Conservation (phyloP, 2,329 filamentous ascomycete species). For the Aschersonia sp. region DNA sequence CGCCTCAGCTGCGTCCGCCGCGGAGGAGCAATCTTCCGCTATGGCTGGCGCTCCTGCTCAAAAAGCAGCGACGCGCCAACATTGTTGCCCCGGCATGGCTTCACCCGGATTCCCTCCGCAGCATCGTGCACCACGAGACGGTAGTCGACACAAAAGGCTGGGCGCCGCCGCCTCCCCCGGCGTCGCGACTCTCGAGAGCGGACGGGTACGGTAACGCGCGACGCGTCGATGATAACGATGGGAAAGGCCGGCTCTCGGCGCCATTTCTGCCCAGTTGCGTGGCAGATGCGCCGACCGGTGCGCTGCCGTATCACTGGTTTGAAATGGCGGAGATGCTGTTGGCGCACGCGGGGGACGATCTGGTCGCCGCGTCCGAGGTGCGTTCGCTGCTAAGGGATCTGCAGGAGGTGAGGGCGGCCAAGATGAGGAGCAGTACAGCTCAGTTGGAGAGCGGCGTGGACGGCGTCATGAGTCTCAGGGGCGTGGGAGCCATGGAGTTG, state of each 20-base stretch:
- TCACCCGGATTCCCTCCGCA: slow-evolving; percentile 55
- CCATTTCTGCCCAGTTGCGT: slow-evolving; percentile 72
- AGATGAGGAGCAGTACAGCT: slow-evolving; percentile 63
- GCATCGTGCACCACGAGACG: slow-evolving; percentile 71
- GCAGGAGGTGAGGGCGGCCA: slow-evolving; percentile 76
- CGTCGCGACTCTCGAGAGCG: slow-evolving; percentile 23
- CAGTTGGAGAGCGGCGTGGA: slow-evolving; percentile 56
- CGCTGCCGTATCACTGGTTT: slow-evolving; percentile 88
- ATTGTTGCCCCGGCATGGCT: slow-evolving; percentile 88
- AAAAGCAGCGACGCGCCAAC: slow-evolving; percentile 85
- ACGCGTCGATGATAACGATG: slow-evolving; percentile 13
- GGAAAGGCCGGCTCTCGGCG: slow-evolving; percentile 36
- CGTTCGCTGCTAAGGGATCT: slow-evolving; percentile 65
- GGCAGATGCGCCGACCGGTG: slow-evolving; percentile 48
- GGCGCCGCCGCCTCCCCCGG: slow-evolving; percentile 59
- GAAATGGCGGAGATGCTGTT: slow-evolving; percentile 81
- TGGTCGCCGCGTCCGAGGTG: slow-evolving; percentile 58
- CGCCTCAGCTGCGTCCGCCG: slow-evolving; percentile 64
- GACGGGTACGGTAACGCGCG: slow-evolving; percentile 29
- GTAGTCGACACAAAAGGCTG: slow-evolving; percentile 56
- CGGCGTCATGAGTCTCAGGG: slow-evolving; percentile 53
- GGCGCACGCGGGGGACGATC: slow-evolving; percentile 71
- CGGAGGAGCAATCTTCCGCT: slow-evolving; percentile 68
- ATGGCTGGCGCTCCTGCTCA: slow-evolving; percentile 90
- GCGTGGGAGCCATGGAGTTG: slow-evolving; percentile 87